Percentiles rank a stretch among this genome's conserved stretches.
Conservation (phyloP, 108 stramenopile genomes). For the Pelagomonas calceolata region DNA sequence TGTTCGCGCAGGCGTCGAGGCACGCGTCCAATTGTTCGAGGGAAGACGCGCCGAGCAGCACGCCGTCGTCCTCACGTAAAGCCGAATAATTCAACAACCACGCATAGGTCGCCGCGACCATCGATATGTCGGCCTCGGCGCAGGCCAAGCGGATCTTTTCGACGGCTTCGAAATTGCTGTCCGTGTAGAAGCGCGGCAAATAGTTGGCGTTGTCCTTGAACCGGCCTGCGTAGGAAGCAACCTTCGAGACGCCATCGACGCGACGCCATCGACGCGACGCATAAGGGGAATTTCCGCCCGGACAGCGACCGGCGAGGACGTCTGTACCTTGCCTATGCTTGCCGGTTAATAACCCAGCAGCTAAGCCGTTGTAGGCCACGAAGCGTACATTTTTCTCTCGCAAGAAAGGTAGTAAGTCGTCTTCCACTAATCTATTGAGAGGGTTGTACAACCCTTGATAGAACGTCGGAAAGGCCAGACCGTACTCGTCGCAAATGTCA, state of each 20-base stretch:
- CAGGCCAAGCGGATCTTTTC: constrained; percentile 51
- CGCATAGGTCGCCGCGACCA: constrained; percentile 69
- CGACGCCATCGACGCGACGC: no score
- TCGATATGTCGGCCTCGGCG: constrained; percentile 41
- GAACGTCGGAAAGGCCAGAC: constrained; percentile 58
- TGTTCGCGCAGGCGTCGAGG: constrained; percentile 47
- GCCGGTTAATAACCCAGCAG: constrained; percentile 70
- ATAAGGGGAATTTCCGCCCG: no score
- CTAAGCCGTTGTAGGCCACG: constrained; percentile 89
- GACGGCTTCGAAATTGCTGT: constrained; percentile 61
- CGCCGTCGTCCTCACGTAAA: constrained; percentile 50
- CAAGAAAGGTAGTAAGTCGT: constrained; percentile 67
- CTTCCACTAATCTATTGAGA: constrained; percentile 73
- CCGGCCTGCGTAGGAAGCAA: no score
- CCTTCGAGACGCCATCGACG: constrained; percentile 6
- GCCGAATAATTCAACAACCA: constrained; percentile 77
- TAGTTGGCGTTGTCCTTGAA: constrained; percentile 75
- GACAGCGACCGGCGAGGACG: no score
- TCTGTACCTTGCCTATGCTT: constrained; percentile 47
- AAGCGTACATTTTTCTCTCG: constrained; percentile 56
- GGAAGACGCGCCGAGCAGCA: constrained; percentile 68
- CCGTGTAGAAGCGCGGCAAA: constrained; percentile 67
- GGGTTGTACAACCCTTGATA: constrained; percentile 94
- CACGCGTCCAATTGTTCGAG: constrained; percentile 62
- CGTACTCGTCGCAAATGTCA: constrained; percentile 54